phyloP scores from a whole-genome alignment of 805 yeast genomes.

The Alloascoidea hylecoeti region DNA sequence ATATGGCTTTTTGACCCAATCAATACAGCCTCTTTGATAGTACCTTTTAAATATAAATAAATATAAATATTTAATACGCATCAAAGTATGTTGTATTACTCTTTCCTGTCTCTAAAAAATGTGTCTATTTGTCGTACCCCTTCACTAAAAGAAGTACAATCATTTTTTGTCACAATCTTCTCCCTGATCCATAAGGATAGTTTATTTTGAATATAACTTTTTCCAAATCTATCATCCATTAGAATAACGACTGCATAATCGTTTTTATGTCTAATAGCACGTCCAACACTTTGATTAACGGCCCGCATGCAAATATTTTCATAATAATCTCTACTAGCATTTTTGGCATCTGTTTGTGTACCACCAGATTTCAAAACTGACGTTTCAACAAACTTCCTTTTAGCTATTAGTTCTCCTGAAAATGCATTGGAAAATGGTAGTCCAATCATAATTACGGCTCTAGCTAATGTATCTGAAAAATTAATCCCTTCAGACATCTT shows the following conservation, averaged over 20 bases:
- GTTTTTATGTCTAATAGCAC: constrained; percentile 73
- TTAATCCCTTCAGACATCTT: constrained; percentile 89
- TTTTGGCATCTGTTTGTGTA: constrained; percentile 26
- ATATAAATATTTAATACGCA: too few relatives aligned
- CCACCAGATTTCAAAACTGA: constrained; percentile 34
- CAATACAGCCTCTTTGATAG: too few relatives aligned
- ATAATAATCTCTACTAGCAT: constrained; percentile 40
- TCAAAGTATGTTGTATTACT: too few relatives aligned
- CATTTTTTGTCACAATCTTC: neutral
- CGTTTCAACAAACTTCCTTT: constrained; percentile 45
- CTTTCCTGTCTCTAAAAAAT: too few relatives aligned
- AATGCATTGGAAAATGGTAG: constrained; percentile 78
- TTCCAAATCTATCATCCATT: constrained; percentile 48
- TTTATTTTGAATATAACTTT: constrained; percentile 33
- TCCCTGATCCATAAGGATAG: constrained; percentile 63
- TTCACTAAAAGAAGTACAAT: too few relatives aligned
- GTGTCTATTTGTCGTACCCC: too few relatives aligned
- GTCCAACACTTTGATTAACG: constrained; percentile 83
- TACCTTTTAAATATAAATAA: too few relatives aligned
- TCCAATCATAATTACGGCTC: constrained; percentile 80
- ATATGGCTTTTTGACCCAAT: too few relatives aligned
- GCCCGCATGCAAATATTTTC: constrained; percentile 86
- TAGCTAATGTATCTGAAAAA: constrained; percentile 75
- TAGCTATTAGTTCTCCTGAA: constrained; percentile 72
- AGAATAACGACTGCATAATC: constrained; percentile 72